Base-by-base conservation (phyloP, 1,284 basidiomycete species). In the Ustilago curta region DNA sequence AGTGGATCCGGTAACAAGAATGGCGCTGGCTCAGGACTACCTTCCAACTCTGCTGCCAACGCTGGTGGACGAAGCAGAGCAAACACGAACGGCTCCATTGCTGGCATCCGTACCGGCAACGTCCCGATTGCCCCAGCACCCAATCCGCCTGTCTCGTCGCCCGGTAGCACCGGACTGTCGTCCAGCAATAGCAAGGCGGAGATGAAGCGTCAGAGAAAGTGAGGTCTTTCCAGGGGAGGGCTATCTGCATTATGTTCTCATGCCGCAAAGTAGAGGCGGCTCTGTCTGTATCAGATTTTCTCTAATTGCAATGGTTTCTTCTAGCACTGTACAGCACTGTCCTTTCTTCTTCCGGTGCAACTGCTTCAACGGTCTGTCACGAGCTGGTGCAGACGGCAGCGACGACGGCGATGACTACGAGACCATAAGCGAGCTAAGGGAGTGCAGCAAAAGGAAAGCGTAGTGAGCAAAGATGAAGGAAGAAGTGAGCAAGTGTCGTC, bases 201-300 rank as follows among this genome's bases (percentile, higher is more conserved):
- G 51, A 74, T 69, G 65, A 75, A 70, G 63, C 66, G 71, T 14
- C 72, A 75, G 55, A 48, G 63, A 8, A 75, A 75, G 63, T 75
- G 42, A 53, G 39, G 43, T 3, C 14, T 11, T 7, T 37, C 16
- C 3, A 29, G 16, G 3, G n/a, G n/a, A n/a, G 39, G 25, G 6
- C 3, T 47, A 16, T 25, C 27, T 8, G 45, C 45, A 18, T n/a
- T 29, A 29, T 47, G 43, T 29, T 12, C 29, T 47, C 11, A 37
- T 37, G 35, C 35, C 14, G 35, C 35, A 37, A 37, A 37, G 14
- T 16, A 37, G 2, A 5, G 14, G 35, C 35, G 14, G 14, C 35
- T 37, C 35, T 37, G 35, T 37, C 35, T 37, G 14, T 37, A 37
- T 37, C 35, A 37, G 35, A 37, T 37, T 16, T 14, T 12, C 12